Conservation (phyloP, 2,329 filamentous ascomycete genomes). For the Blastomyces silverae region DNA sequence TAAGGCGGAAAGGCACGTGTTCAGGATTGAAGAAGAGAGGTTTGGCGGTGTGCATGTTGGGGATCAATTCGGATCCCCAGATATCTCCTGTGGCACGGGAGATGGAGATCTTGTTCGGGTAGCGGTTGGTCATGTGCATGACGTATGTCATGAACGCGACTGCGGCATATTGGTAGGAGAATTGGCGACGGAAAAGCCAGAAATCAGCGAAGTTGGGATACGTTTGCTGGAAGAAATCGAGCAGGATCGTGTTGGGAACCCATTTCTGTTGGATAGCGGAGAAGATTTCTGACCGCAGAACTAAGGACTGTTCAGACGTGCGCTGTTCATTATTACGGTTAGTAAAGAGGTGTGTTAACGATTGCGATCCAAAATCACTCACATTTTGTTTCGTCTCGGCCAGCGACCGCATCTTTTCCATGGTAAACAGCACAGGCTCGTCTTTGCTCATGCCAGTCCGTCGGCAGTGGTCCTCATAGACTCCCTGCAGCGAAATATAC, state of each 20-base stretch:
- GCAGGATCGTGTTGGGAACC: conserved; percentile 72
- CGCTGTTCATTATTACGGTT: conserved; percentile 30
- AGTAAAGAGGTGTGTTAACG: conserved; percentile 21
- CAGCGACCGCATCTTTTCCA: conserved; percentile 82
- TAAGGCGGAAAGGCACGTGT: conserved; percentile 92
- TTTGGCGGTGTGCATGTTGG: conserved; percentile 74
- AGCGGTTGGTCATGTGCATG: conserved; percentile 92
- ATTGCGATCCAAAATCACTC: conserved; percentile 23
- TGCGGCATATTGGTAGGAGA: conserved; percentile 89
- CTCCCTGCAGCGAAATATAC: conserved; percentile 86
- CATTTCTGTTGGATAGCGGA: conserved; percentile 89
- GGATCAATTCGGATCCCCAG: conserved; percentile 92
- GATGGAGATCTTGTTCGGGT: conserved; percentile 92
- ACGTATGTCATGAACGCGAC: conserved; percentile 99
- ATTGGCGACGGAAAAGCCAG: conserved; percentile 96
- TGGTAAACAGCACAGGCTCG: conserved; percentile 87
- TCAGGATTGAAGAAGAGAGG: conserved; percentile 93
- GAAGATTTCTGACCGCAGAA: conserved; percentile 82
- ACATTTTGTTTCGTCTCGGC: conserved; percentile 58
- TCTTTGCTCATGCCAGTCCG: conserved; percentile 85
- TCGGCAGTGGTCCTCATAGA: conserved; percentile 94
- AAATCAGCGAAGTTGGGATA: conserved; percentile 90
- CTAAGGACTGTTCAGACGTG: conserved; percentile 57
- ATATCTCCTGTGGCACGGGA: conserved; percentile 81
- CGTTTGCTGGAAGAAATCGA: conserved; percentile 81